Base-by-base conservation (phyloP, 1,284 basidiomycete genomes). In the Leccinum subspadiceum region DNA sequence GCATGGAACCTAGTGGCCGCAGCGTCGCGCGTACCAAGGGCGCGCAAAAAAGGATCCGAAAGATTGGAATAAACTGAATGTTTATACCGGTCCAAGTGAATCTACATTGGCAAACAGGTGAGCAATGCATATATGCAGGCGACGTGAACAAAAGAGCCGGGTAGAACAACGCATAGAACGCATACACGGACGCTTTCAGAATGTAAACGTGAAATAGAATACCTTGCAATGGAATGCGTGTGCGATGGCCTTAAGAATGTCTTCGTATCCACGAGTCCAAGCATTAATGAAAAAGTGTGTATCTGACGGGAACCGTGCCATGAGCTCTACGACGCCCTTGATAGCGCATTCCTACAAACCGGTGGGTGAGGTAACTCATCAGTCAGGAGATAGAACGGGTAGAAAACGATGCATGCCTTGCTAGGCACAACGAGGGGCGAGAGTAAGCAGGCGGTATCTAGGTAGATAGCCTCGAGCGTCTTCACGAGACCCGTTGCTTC, bases 241-340 rank as follows among this genome's bases (percentile, higher is more conserved):
- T 0, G 89, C 82, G 2, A 96, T 77, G 0, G 81, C 89, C 69
- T 93, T 92, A 31, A 95, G 77, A 15, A 94, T 77, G 51, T 94
- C 90, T 72, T 95, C 93, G 70, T 93, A 94, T 1, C 96, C 95
- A 87, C 91, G 94, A 0, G 94, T 97, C 95, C 96, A 98, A 0
- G 84, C 73, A 66, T 98, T 94, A 63, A 98, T 81, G 76, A 93
- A 98, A 76, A 98, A 96, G 53, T 84, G 79, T 0, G 87, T 89
- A 5, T 80, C 77, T 0, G 77, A 61, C 0, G 93, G 90, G 64
- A 87, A 92, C 8, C 85, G 68, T 5, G 78, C 76, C 75, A 96
- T 89, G 1, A 94, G 78, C 8, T 83, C 74, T 20, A 94, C 73
- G 3, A 96, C 76, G 4, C 87, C 90, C 29, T 77, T 66, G 0